Conservation (phyloP, 176 grass and related monocot genomes). For the Lolium perenne region DNA sequence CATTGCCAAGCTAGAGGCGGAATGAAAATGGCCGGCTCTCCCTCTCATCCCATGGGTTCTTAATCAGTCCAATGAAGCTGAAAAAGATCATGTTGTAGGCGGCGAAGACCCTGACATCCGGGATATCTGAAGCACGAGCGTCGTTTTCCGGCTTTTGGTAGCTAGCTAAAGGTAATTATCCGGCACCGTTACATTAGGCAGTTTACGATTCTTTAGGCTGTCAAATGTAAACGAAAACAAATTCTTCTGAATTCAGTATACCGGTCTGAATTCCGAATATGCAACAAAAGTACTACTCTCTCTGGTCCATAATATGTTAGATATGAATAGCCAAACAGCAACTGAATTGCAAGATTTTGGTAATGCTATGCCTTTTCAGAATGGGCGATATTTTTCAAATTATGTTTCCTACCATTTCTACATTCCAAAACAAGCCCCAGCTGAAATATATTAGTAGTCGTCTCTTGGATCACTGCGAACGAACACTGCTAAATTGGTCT, state of each 20-base stretch:
- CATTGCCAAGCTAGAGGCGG: constrained; percentile 18
- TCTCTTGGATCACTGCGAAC: background rate
- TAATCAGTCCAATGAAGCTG: constrained; percentile 24
- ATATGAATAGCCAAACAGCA: background rate
- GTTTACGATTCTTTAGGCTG: background rate
- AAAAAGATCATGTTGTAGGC: constrained; percentile 47
- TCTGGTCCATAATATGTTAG: too few relatives aligned
- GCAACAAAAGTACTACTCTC: background rate
- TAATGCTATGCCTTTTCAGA: background rate
- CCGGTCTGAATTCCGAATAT: background rate
- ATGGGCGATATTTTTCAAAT: background rate
- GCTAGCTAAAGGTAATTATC: constrained; percentile 34
- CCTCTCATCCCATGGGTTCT: constrained; percentile 39
- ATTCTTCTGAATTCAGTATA: background rate
- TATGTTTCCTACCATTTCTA: background rate
- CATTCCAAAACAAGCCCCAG: background rate
- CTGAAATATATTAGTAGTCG: background rate
- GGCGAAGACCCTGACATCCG: constrained; percentile 12
- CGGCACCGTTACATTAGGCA: background rate
- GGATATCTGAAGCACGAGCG: constrained; percentile 50
- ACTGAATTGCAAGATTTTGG: background rate
- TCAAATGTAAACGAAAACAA: constrained; percentile 10
- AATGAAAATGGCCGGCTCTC: constrained; percentile 38
- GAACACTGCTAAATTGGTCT: background rate
- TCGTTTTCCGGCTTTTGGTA: constrained; percentile 55